These are phyloP conservation scores for Diaporthe aspalathi DNA, from an alignment of 2,329 filamentous ascomycete species.

Conservation along the genomic window DNA sequence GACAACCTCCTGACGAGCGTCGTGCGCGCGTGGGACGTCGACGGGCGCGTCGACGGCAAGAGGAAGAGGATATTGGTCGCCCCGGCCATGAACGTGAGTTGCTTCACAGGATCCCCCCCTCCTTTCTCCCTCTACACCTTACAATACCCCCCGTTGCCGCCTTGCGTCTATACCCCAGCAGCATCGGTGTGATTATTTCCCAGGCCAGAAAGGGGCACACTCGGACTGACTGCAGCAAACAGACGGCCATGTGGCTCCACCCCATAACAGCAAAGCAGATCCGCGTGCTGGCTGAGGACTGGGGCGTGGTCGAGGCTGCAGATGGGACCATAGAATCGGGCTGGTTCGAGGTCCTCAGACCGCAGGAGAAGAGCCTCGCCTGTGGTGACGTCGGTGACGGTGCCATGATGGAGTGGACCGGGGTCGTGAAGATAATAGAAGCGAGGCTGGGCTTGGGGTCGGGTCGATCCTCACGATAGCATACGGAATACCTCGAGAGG, in stretches of 20 bases:
- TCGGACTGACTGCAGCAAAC: neutral
- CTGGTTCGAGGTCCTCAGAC: constrained; percentile 76
- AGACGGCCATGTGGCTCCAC: constrained; percentile 82
- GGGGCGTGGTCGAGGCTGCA: constrained; percentile 64
- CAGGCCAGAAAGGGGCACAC: neutral
- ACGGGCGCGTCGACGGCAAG: constrained; percentile 65
- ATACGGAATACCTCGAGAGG: neutral
- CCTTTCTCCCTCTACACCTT: neutral
- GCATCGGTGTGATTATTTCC: neutral
- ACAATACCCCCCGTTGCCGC: neutral
- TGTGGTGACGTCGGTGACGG: constrained; percentile 87
- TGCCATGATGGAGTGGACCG: constrained; percentile 84
- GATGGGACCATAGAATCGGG: constrained; percentile 42
- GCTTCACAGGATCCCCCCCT: neutral
- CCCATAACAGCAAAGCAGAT: constrained; percentile 83
- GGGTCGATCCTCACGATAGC: neutral
- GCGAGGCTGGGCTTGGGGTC: constrained; percentile 55
- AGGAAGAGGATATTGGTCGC: constrained; percentile 80
- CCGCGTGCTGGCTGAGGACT: constrained; percentile 76
- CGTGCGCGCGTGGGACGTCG: constrained; percentile 88
- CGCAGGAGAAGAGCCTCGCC: constrained; percentile 81
- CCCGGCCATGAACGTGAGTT: constrained; percentile 47
- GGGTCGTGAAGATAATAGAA: constrained; percentile 76
- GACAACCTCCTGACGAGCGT: constrained; percentile 81
- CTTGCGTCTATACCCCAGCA: neutral